Percentiles rank a stretch among this genome's conserved stretches.
These are phyloP conservation scores for Parmelia sp. DNA, from an alignment of 495 filamentous ascomycete species.

Conservation along the genomic window DNA sequence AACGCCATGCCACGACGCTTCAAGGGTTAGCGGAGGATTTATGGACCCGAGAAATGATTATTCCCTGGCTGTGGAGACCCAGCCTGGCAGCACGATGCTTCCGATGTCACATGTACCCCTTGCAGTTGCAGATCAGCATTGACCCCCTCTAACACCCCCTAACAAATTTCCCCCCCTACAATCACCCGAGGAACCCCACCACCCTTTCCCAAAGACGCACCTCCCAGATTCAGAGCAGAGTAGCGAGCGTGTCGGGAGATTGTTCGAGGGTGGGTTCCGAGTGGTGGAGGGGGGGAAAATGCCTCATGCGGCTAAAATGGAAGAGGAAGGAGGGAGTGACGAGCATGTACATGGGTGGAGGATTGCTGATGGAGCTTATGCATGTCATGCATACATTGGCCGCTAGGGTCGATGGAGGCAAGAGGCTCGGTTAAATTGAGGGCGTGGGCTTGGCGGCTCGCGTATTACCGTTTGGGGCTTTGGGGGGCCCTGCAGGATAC, in stretches of 20 bases:
- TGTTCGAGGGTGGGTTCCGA: no score
- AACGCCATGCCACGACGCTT: neutral
- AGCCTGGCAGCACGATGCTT: no score
- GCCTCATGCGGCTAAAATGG: neutral
- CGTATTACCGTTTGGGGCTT: neutral
- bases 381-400: neutral
- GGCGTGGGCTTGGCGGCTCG: neutral
- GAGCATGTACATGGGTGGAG: neutral
- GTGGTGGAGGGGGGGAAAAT: no score
- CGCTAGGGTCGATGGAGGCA: neutral
- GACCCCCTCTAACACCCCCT: neutral
- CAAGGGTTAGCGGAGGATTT: neutral
- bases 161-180: neutral
- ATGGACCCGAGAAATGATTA: no score
- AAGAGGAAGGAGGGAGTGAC: neutral
- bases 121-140: neutral
- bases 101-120: neutral
- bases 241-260: neutral
- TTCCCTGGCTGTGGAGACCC: no score
- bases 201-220: no score
- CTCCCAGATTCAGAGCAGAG: neutral
- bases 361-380: no score
- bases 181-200: no score
- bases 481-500: no score
- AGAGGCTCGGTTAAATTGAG: neutral